Base-by-base conservation (phyloP, 2,329 filamentous ascomycete species). In the Rhynchosporium agropyri region DNA sequence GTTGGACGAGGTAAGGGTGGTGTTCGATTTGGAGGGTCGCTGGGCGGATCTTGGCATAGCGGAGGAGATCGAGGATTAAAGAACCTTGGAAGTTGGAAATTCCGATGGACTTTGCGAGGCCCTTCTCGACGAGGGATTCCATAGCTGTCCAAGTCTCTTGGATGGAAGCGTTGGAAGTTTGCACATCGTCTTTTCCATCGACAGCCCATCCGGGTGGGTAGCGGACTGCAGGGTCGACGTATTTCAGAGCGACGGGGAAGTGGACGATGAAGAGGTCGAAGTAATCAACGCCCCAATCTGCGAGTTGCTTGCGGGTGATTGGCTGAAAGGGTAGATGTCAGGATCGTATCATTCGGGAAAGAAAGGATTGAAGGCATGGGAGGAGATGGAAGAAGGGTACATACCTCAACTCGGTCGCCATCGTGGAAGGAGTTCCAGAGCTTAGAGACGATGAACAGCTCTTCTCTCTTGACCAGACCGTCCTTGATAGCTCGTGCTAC, bases 341-440 rank as follows among this genome's bases (percentile, higher is more conserved):
- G 33, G 5, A 2, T 54, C 15, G n/a, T 8, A 4, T 29, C 38
- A 3, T 29, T 12, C 26, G n/a, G 43, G 43, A 10, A 26, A 46
- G 43, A 10, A 26, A 46, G 26, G 5, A 8, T 46, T 15, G 43
- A 12, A n/a, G 7, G 5, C 7, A 10, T 49, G n/a, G 46, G 26
- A 49, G 36, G 9, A 28, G 10, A 31, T 5, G 36, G 20, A 2
- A 13, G 20, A 3, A 13, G 33, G 15, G 26, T 12, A 36, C 9
- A 13, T 54, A 54, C 51, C 36, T 89, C 86, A 66, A 94, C 90
- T 71, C 84, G 83, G 70, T 94, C 88, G 71, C 82, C 83, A 73
- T 94, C 89, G 81, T 96, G 91, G 85, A 92, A 96, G 69, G 88
- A 88, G 81, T 94, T 92, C 92, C 92, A 96, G 63, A 97, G 88